phyloP scores from a whole-genome alignment of 495 filamentous ascomycete genomes.

The Lasiosphaeris hirsuta region DNA sequence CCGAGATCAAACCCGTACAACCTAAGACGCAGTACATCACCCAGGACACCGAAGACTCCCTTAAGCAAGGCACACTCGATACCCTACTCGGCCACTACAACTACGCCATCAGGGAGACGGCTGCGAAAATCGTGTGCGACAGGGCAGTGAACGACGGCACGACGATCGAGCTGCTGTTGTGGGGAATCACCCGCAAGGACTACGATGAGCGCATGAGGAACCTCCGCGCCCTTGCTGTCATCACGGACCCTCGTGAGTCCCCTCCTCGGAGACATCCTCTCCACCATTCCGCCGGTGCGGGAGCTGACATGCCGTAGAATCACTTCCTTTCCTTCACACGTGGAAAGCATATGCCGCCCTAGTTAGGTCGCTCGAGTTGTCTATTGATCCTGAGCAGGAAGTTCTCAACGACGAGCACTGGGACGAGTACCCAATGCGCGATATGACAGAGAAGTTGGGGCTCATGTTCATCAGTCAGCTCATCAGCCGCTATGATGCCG shows the following conservation, averaged over 20 bases:
- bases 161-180: constrained; percentile 42
- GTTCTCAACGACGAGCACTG: constrained; percentile 43
- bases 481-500: constrained; percentile 38
- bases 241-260: constrained; percentile 29
- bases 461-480: constrained; percentile 46
- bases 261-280: no score
- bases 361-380: constrained; percentile 50
- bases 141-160: constrained; percentile 46
- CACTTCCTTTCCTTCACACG: constrained; percentile 33
- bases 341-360: constrained; percentile 49
- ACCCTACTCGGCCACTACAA: constrained; percentile 53
- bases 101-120: constrained; percentile 49
- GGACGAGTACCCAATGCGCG: constrained; percentile 52
- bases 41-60: constrained; percentile 56
- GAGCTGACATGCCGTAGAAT: constrained; percentile 13
- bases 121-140: constrained; percentile 51
- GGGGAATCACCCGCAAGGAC: constrained; percentile 48
- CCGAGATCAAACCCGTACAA: constrained; percentile 43
- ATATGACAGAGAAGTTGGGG: constrained; percentile 49
- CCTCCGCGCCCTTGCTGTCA: constrained; percentile 43
- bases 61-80: constrained; percentile 46
- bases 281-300: no score
- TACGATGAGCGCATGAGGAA: constrained; percentile 50
- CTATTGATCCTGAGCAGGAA: constrained; percentile 49
- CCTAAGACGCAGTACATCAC: constrained; percentile 58